These are phyloP conservation scores for Nicotiana sylvestris DNA, from an alignment of 257 asterid species.

Conservation along the genomic window DNA sequence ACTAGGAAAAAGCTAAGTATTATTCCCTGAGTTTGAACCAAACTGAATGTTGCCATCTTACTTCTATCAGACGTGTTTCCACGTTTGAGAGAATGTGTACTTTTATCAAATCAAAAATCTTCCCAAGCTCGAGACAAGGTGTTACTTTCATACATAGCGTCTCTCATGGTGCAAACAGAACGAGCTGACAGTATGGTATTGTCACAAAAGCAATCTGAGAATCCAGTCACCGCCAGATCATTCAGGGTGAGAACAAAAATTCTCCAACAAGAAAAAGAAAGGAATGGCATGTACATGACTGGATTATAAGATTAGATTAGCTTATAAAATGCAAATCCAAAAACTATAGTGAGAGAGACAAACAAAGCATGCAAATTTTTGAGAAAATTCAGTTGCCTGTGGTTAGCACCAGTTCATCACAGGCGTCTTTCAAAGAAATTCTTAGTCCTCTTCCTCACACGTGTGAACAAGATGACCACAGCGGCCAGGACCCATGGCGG, in stretches of 20 bases:
- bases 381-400: background rate
- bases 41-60: background rate
- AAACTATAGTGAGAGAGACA: background rate
- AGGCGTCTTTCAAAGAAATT: constrained; percentile 40
- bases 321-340: background rate
- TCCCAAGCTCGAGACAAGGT: background rate
- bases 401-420: constrained; percentile 13
- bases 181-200: background rate
- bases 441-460: constrained; percentile 80
- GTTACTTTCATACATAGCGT: background rate
- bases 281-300: background rate
- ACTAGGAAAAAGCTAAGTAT: background rate
- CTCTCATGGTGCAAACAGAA: background rate
- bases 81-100: background rate
- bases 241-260: background rate
- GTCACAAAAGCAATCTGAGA: background rate
- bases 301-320: constrained; percentile 2
- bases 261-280: background rate
- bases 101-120: background rate
- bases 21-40: background rate
- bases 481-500: constrained; percentile 89
- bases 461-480: constrained; percentile 74
- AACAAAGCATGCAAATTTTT: background rate
- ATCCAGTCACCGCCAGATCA: background rate
- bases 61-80: background rate